Evolutionary conservation across 345 rosid genomes (phyloP), one percentile per base, ranked within the genome.

Genomic region (Carallia brachiata): DNA sequence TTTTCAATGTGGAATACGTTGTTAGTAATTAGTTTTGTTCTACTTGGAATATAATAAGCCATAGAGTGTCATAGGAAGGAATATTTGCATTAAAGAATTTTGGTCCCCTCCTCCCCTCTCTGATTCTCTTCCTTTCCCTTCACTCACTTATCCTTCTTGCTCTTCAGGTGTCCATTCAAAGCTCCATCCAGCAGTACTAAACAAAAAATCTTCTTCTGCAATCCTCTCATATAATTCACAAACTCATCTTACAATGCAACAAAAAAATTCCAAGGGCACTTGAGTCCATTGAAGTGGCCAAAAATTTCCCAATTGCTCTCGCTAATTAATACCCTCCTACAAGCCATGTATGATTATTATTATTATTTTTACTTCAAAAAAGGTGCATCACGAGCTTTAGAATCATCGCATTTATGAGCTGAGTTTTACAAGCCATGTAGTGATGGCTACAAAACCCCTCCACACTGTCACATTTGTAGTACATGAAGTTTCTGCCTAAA

Each of bases 81-180:
- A 83, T 83, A 76, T 73, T 80, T 2, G 79, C 83, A 76, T 76
- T 83, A 36, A 73, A 78, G 32, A 62, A 54, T 64, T 71, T 16
- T 79, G 72, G 78, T 76, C 75, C 17, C 63, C 50, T 73, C 62
- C 34, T 23, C 12, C 12, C 10, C 37, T 55, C 18, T 62, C 52
- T 0, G 10, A 56, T 56, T 44, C 50, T 55, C 55, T 57, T 23
- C 44, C 44, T 23, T 23, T 23, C 55, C 47, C 31, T 36, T 66
- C 17, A 4, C 50, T 44, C 60, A 9, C 75, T 63, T 73, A 62
- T 70, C 82, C 63, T 75, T 66, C 67, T 62, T n/a, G 54, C 52
- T 48, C 64, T 30, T 28, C 75, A 67, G 44, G 27, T 58, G 40
- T 70, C 68, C 59, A 63, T 63, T 52, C 77, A 30, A 3, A 61